Base-by-base conservation (phyloP, 1,284 basidiomycete species). In the Flammula alnicola region DNA sequence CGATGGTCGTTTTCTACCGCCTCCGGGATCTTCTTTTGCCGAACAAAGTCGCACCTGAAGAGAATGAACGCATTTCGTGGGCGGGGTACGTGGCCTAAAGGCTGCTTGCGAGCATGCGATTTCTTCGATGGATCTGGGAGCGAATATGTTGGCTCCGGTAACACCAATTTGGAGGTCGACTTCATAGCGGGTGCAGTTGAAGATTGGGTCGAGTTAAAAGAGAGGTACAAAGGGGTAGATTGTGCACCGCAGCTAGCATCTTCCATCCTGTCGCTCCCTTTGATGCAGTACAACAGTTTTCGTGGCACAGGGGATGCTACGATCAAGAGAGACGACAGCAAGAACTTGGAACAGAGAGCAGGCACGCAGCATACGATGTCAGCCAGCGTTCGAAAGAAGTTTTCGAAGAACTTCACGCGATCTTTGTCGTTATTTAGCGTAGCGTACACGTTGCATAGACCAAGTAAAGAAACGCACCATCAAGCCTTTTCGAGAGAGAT, bases 21-120 rank as follows among this genome's bases (percentile, higher is more conserved):
- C 3, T 60, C 59, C 1, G 80, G 74, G 27, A 71, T 63, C 55
- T 74, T 76, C 49, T 76, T 65, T 56, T 79, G 71, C 27, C 69
- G 66, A 27, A 61, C 56, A 37, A 84, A 80, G 58, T 86, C 80
- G 58, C 80, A 85, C 25, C 92, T 81, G 68, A 90, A 95, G 59
- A 93, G 78, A 57, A 95, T 93, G 72, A 94, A 95, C 1, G 91
- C 86, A 64, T 95, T 95, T 16, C 84, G 79, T 0, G 93, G 91
- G 3, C 93, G 84, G 25, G 89, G 87, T 51, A 94, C 80, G 64
- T 93, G 89, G 12, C 71, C 74, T 4, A 62, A 43, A 2, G 76
- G 71, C 44, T 73, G 74, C 42, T 69, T 75, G 38, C 69, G 66
- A 1, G 76, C 71, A 56, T 78, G 76, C 3, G 75, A 75, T 55